Conservation (phyloP, 2,329 filamentous ascomycete genomes). For the Ceratocystis cacaofunesta region DNA sequence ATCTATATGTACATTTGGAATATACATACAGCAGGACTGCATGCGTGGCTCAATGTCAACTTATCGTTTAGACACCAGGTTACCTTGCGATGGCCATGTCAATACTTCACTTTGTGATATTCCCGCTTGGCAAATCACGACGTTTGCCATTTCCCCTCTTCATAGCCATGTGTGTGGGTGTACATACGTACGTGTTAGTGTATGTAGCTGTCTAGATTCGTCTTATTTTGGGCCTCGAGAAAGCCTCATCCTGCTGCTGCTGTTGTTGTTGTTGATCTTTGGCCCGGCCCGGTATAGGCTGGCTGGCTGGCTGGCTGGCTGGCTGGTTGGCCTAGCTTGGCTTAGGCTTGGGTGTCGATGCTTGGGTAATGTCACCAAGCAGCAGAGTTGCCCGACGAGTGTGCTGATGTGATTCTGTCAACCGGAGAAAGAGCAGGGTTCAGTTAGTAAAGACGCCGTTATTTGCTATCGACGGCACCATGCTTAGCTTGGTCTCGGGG, state of each 20-base stretch:
- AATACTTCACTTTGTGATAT: neutral
- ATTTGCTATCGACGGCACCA: too few relatives aligned
- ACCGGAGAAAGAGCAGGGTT: neutral
- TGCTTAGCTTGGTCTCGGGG: too few relatives aligned
- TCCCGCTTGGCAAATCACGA: neutral
- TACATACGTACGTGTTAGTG: neutral
- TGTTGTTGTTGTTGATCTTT: neutral
- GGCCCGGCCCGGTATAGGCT: neutral
- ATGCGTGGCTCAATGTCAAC: slow-evolving; percentile 2
- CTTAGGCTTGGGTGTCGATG: neutral
- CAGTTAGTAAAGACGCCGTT: neutral
- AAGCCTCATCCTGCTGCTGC: neutral
- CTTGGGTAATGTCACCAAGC: neutral
- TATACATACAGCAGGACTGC: neutral
- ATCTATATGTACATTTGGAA: neutral
- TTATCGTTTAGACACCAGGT: slow-evolving; percentile 2
- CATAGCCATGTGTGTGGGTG: neutral
- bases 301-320: too few relatives aligned
- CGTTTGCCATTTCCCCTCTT: neutral
- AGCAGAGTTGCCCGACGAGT: neutral
- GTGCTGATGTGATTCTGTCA: neutral
- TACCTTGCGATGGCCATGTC: neutral
- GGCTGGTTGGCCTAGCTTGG: neutral
- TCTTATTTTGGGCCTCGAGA: neutral
- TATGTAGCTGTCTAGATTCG: neutral